phyloP scores from a whole-genome alignment of 2,329 filamentous ascomycete genomes.

The Colletotrichum tamarilloi region DNA sequence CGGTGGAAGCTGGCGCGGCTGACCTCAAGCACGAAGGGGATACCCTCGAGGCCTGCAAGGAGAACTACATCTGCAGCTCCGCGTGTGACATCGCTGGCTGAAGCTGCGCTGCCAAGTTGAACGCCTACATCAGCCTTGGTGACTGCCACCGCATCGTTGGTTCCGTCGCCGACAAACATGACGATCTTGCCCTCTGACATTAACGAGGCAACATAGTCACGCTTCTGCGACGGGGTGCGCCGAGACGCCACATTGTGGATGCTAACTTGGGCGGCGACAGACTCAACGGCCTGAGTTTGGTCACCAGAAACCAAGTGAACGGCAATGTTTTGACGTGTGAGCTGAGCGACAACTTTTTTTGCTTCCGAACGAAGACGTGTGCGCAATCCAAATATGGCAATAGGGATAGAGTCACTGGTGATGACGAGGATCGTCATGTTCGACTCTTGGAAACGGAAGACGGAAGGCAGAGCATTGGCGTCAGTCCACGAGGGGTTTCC shows the following conservation, averaged over 20 bases:
- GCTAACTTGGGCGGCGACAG: constrained; percentile 56
- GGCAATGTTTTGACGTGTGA: constrained; percentile 58
- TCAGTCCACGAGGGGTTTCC: constrained; percentile 60
- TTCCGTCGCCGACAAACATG: constrained; percentile 73
- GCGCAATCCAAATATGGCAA: constrained; percentile 62
- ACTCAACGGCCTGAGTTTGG: constrained; percentile 57
- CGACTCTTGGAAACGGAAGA: constrained; percentile 35
- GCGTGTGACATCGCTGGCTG: constrained; percentile 63
- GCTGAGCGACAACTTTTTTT: constrained; percentile 52
- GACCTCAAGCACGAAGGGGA: constrained; percentile 63
- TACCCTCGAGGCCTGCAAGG: constrained; percentile 60
- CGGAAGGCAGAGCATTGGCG: constrained; percentile 37
- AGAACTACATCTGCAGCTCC: constrained; percentile 69
- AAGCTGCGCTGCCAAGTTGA: constrained; percentile 60
- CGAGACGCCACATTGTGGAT: constrained; percentile 55
- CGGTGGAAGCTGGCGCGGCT: constrained; percentile 49
- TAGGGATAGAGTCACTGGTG: constrained; percentile 41
- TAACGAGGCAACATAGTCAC: constrained; percentile 58
- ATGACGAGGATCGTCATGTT: constrained; percentile 44
- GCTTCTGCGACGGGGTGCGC: constrained; percentile 65
- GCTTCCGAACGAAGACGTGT: constrained; percentile 52
- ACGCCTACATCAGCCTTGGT: constrained; percentile 70
- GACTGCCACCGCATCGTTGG: constrained; percentile 72
- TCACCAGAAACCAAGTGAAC: constrained; percentile 70
- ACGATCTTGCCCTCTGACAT: constrained; percentile 48